A percentile compares a stretch with the other conserved stretches of the same genome.
Conservation (phyloP, 208 protist genomes). For the Leptomonas pyrrhocoris region DNA sequence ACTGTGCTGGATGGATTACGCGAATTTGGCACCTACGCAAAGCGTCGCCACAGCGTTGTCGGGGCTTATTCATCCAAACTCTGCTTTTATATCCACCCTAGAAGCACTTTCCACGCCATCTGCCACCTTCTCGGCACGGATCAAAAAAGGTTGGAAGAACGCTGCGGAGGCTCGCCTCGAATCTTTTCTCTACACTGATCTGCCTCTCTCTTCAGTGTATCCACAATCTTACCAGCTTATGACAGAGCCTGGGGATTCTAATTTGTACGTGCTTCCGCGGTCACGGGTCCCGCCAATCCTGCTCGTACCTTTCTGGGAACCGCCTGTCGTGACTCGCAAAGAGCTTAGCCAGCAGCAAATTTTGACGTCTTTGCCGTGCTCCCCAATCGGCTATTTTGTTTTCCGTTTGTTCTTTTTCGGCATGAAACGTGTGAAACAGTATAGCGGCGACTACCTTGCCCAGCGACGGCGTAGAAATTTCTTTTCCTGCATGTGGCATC, state of each 20-base stretch:
- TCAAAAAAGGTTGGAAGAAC: constrained; percentile 67
- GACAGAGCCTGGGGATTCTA: constrained; percentile 46
- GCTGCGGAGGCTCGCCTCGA: constrained; percentile 12
- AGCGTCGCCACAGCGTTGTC: constrained; percentile 57
- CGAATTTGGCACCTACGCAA: constrained; percentile 64
- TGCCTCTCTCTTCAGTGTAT: constrained; percentile 67
- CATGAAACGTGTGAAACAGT: constrained; percentile 28
- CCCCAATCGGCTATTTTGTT: constrained; percentile 78
- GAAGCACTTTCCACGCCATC: constrained; percentile 70
- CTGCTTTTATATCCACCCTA: constrained; percentile 58
- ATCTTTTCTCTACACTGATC: constrained; percentile 42
- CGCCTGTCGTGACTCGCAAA: constrained; percentile 73
- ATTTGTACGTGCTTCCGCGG: constrained; percentile 59
- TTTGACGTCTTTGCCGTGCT: constrained; percentile 77
- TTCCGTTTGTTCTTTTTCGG: constrained; percentile 68
- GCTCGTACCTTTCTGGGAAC: constrained; percentile 83
- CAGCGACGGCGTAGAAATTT: neutral
- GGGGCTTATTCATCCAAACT: constrained; percentile 67
- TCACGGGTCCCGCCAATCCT: constrained; percentile 55
- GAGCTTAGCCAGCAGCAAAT: constrained; percentile 56
- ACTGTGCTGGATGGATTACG: constrained; percentile 81
- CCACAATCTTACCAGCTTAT: constrained; percentile 63
- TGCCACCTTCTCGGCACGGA: constrained; percentile 41
- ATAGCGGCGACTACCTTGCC: constrained; percentile 8
- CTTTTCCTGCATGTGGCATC: neutral